Evolutionary conservation across 345 rosid species (phyloP).

Genomic region (Euclidium syriacum): DNA sequence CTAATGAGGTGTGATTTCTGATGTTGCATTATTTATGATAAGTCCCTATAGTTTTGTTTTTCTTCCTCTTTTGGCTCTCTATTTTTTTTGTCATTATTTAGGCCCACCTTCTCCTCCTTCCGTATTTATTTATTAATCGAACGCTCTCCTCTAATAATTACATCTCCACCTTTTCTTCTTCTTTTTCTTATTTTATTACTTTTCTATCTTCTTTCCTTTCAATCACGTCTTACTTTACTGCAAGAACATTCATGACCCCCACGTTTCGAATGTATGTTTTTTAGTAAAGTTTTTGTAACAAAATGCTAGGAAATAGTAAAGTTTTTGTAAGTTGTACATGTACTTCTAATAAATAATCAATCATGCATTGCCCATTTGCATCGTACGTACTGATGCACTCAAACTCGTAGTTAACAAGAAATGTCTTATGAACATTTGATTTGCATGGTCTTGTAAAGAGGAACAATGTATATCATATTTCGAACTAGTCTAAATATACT

Average conservation of each 20-base stretch:
- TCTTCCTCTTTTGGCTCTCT: not conserved
- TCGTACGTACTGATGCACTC: slow-evolving; percentile 6
- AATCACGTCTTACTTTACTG: slow-evolving; percentile 31
- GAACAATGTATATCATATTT: too few species aligned
- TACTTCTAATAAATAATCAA: slow-evolving; percentile 17
- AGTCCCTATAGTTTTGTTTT: slow-evolving; percentile 10
- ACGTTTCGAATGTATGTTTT: slow-evolving; percentile 26
- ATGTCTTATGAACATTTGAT: not conserved
- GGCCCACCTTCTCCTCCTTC: not conserved
- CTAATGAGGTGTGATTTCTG: not conserved
- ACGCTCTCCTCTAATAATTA: slow-evolving; percentile 13
- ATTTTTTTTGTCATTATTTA: not conserved
- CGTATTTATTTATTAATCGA: slow-evolving; percentile 7
- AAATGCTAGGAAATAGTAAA: not conserved
- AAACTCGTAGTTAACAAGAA: not conserved
- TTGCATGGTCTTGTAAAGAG: too few species aligned
- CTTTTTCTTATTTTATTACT: slow-evolving; percentile 3
- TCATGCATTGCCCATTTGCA: slow-evolving; percentile 18
- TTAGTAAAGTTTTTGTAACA: not conserved
- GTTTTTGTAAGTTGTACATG: not conserved
- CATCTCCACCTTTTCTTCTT: slow-evolving; percentile 3
- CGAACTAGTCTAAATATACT: too few species aligned
- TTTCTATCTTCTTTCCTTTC: slow-evolving; percentile 18
- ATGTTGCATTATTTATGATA: slow-evolving; percentile 8
- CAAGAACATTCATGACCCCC: slow-evolving; percentile 34